Base-by-base conservation (phyloP, 2,329 filamentous ascomycete genomes). In the Emydomyces testavorans region DNA sequence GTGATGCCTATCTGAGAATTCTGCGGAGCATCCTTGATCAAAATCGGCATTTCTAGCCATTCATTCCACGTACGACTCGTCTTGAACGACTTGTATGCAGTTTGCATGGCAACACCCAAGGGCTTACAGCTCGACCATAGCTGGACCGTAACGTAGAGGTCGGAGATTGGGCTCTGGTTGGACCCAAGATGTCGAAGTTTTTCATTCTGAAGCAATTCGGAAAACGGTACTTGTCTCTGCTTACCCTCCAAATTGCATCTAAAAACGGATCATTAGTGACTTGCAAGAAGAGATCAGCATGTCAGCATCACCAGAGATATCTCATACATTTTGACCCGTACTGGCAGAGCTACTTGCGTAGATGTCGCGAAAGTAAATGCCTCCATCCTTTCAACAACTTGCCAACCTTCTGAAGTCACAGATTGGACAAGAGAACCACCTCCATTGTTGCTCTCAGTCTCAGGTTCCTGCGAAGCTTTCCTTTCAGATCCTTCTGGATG, bases 51-150 rank as follows among this genome's bases (percentile, higher is more conserved):
- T 26, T 83, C 80, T 23, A 98, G 77, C 92, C 93, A 98, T 70
- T 96, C 90, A 62, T 94, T 94, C 92, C 92, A 95, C 61, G 80
- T 80, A 50, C 60, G 57, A 24, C 50, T 79, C 29, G 76, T 77
- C 62, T 88, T 87, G 63, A 98, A 96, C 6, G 86, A 71, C 61
- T 88, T 94, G 69, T 96, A 96, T 20, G 87, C 78, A 2, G 92
- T 98, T 65, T 96, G 90, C 8, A 93, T 77, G 0, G 88, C 85
- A 1, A 96, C 85, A 0, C 89, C 93, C 56, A 98, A 71, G 29
- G 90, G 88, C 64, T 98, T 98, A 23, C 89, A 95, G 59, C 93
- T 88, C 10, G 89, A 86, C 83, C 90, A 98, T 59, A 96, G 77
- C 65, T 96, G 92, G 6, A 83, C 84, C 0, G 89, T 95, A 41